Conservation (phyloP, 345 rosid genomes). For the Dipteronia sinensis region DNA sequence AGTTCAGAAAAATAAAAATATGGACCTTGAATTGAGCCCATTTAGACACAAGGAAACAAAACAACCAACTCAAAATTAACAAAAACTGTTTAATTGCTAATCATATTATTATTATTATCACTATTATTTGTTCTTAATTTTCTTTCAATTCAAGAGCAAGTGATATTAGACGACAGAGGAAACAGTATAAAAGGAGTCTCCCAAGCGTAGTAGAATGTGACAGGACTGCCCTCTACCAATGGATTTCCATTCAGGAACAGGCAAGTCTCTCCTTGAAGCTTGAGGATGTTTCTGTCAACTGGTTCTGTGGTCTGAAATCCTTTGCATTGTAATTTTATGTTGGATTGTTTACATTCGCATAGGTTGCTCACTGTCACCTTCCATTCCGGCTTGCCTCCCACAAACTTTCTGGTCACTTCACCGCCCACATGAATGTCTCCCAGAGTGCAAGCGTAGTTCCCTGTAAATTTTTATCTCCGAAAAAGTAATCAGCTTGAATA, state of each 20-base stretch:
- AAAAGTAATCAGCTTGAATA: too few relatives aligned
- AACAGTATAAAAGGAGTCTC: slow-evolving; percentile 24
- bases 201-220: slow-evolving; percentile 34
- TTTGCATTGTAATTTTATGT: slow-evolving; percentile 19
- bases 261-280: slow-evolving; percentile 15
- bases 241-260: slow-evolving; percentile 23
- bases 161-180: background rate
- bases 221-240: background rate
- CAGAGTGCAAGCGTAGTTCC: too few relatives aligned
- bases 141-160: too few relatives aligned
- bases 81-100: too few relatives aligned
- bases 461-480: too few relatives aligned
- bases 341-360: slow-evolving; percentile 19
- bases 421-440: slow-evolving; percentile 15
- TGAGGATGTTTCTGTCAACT: slow-evolving; percentile 6
- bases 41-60: background rate
- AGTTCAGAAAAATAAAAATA: too few relatives aligned
- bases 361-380: slow-evolving; percentile 24
- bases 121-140: too few relatives aligned
- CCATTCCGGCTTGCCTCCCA: slow-evolving; percentile 29
- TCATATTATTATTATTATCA: too few relatives aligned
- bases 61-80: too few relatives aligned
- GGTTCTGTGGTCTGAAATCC: slow-evolving; percentile 17
- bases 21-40: too few relatives aligned
- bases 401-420: background rate